Evolutionary conservation across 148 eudicot genomes (phyloP).

Genomic region (Chenopodium formosanum): DNA sequence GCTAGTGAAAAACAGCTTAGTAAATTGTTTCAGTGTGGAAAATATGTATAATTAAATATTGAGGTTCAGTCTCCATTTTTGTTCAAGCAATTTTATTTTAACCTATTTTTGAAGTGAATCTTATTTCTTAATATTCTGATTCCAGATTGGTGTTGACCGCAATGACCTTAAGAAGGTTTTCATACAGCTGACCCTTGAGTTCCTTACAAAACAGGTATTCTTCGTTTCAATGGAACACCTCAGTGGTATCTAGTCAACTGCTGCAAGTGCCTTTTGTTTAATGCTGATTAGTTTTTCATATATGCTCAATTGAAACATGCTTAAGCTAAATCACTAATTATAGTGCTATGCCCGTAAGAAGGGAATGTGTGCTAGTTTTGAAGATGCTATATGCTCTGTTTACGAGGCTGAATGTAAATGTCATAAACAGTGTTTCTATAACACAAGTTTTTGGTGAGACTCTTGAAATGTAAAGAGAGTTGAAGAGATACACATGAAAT

Average conservation of each 20-base stretch:
- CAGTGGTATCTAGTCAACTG: not conserved
- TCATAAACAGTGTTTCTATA: not conserved
- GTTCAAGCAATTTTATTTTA: not conserved
- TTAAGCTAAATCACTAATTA: not conserved
- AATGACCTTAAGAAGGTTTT: constrained; percentile 69
- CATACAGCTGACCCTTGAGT: constrained; percentile 89
- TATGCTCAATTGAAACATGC: not conserved
- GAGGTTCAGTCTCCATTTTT: not conserved
- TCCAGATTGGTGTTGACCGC: constrained; percentile 88
- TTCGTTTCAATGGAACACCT: not conserved
- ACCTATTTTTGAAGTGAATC: not conserved
- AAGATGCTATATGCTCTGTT: not conserved
- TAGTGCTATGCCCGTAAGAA: not conserved
- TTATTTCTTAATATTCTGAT: constrained; percentile 14
- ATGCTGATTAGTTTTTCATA: not conserved
- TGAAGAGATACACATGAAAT: too few relatives aligned
- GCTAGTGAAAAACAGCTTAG: not conserved
- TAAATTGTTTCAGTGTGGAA: not conserved
- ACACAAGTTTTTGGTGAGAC: not conserved
- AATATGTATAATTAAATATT: too few relatives aligned
- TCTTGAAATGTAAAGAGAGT: too few relatives aligned
- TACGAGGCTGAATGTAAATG: not conserved
- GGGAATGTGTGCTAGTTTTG: not conserved
- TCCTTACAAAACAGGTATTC: constrained; percentile 82
- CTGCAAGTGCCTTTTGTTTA: not conserved